Base-by-base conservation (phyloP, 2,329 filamentous ascomycete species). In the Canariomyces notabilis region DNA sequence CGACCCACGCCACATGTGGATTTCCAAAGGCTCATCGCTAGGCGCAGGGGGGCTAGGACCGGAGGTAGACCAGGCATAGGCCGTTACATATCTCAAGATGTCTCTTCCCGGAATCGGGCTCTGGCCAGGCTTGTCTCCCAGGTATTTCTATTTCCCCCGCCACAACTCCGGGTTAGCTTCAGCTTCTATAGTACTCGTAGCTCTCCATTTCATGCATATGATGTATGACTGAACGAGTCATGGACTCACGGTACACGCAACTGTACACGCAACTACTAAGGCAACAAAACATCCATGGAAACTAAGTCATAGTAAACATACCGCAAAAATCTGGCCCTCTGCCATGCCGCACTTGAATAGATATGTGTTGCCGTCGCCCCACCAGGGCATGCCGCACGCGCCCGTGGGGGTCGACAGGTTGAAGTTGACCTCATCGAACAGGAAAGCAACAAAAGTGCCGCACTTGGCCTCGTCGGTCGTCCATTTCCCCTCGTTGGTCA, bases 401-500 rank as follows among this genome's bases (percentile, higher is more conserved):
- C 45, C 44, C 1, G 11, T 22, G 12, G 32, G 6, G 4, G 36
- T 18, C 6, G 9, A 20, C 12, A 40, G 38, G 12, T 19, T 33
- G 29, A 39, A 48, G 19, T 29, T 39, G 23, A 11, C 18, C 15
- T 33, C 18, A 23, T 14, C 15, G 33, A 31, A 9, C 14, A 3
- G 19, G 22, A 18, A 6, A 6, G 42, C 39, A 2, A 6, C n/a
- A 16, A 53, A 53, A 9, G 20, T 6, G 11, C 44, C 50, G 33
- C 50, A 53, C 11, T 22, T 38, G 1, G 42, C 7, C 42, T 53
- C 48, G 33, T 50, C 31, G 11, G 29, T 34, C 9, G 50, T 53
- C 50, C 44, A 53, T 21, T 46, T 37, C 12, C 50, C 50, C 2
- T 14, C 16, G 12, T 16, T 16, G n/a, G 50, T 53, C 23, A 53